Conservation (phyloP, 2,329 filamentous ascomycete genomes). For the Rhynchosporium agropyri region DNA sequence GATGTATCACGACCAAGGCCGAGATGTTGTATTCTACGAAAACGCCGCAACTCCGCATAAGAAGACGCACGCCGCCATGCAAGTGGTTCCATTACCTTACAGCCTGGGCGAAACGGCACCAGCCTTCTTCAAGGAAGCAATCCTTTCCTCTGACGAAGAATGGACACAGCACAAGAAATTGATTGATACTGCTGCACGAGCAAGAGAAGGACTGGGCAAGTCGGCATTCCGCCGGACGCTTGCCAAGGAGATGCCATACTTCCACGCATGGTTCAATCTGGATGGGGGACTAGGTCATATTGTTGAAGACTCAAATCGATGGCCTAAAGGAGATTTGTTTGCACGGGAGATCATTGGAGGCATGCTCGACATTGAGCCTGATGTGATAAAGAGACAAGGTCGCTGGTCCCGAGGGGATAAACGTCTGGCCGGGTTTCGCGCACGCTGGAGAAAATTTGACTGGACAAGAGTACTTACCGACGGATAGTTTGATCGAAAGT, state of each 20-base stretch:
- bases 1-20: conserved; percentile 91
- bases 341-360: conserved; percentile 89
- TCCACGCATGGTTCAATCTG: conserved; percentile 93
- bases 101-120: conserved; percentile 89
- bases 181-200: conserved; percentile 77
- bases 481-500: conserved; percentile 26
- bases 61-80: conserved; percentile 81
- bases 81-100: conserved; percentile 85
- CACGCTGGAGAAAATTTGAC: conserved; percentile 89
- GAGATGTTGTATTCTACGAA: conserved; percentile 95
- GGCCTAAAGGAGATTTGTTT: conserved; percentile 91
- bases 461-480: conserved; percentile 66
- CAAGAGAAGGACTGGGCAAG: conserved; percentile 72
- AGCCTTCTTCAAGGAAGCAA: conserved; percentile 94
- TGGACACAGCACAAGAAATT: conserved; percentile 96
- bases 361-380: conserved; percentile 81
- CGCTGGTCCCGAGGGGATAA: conserved; percentile 69
- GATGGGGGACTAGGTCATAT: conserved; percentile 93
- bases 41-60: conserved; percentile 83
- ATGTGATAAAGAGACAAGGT: conserved; percentile 88
- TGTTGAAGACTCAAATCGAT: conserved; percentile 80
- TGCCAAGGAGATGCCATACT: conserved; percentile 97
- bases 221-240: conserved; percentile 79
- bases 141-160: conserved; percentile 83
- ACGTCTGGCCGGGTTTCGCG: conserved; percentile 77